Evolutionary conservation across 176 grass and related monocot species (phyloP), one percentile per base, ranked within the genome.

Genomic region (Oropetium thomaeum): DNA sequence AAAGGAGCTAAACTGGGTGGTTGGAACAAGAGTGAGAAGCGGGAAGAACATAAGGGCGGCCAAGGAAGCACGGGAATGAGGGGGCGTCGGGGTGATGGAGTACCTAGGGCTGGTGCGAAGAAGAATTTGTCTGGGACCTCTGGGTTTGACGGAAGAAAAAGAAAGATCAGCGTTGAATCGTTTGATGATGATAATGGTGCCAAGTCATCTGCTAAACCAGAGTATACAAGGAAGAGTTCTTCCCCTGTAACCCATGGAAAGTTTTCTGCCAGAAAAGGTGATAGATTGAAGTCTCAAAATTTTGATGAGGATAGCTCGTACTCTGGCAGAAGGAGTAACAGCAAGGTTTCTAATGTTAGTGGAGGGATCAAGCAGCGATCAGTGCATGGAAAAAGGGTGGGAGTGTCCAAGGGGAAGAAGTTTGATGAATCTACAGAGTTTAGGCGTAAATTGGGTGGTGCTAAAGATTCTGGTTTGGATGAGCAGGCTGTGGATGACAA

Each of bases 401-500:
- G 53, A 52, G 63, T 31, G 0, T 38, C 67, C 22, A 79, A 68
- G 31, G 43, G 65, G 61, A 71, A 89, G 73, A 83, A 80, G 51
- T 42, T 64, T 73, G 75, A 77, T 65, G 57, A 77, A 69, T 25
- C 69, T 30, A 52, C 43, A 75, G 82, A 67, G 62, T 39, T 71
- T 1, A 42, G 30, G 32, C 27, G 15, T 17, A 76, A 39, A 57
- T 79, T 38, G 43, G 43, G 42, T 25, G 62, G 25, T 40, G 1
- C 37, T 30, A 82, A 51, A 71, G 65, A 77, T 35, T n/a, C 35
- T 3, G 49, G 17, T 55, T 43, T 58, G 25, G 89, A 71, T 58
- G 53, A 85, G 30, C 26, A 87, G 65, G 86, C 28, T 71, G 30
- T 8, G 26, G 48, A 81, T 78, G 81, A 69, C 72, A 89, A 77